Base-by-base conservation (phyloP, 1,284 basidiomycete species). In the Clitocybe nebularis region DNA sequence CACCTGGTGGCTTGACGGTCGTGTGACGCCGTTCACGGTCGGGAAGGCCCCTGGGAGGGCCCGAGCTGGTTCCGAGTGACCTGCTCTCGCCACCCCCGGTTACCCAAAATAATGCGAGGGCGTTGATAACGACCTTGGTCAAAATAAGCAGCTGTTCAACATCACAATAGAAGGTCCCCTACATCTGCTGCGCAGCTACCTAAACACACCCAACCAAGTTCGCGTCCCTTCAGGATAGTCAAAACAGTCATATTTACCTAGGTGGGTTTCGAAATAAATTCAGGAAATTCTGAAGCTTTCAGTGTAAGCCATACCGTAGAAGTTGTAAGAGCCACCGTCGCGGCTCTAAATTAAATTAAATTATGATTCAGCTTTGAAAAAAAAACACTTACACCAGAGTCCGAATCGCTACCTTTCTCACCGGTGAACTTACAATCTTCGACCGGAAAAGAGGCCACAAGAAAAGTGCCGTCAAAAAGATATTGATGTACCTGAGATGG, bases 201-300 rank as follows among this genome's bases (percentile, higher is more conserved):
- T 1, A 81, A 61, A 52, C 76, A 79, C 11, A 80, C 66, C 72
- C 72, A 79, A 3, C 68, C 75, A 9, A 75, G 61, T 53, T 80
- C 68, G 23, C 61, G 55, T 4, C 78, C 77, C 29, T 75, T 57
- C 56, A 75, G 55, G 19, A 70, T 28, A 5, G 73, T 71, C 28
- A 81, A 61, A 10, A 78, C 55, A 13, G 68, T 56, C 39, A 79
- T 73, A 51, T 80, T 81, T 38, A 71, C 45, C 59, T 59, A 47
- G n/a, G n/a, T 3, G 13, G 29, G 4, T 8, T 32, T 32, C 3
- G 11, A 14, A 32, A 16, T 13, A 3, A 32, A 17, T 5, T 32
- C 13, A 32, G 9, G 19, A 5, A 14, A 16, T 7, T 14, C 9
- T 8, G 29, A 17, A 17, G 11, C 11, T 16, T 7, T n/a, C n/a